Evolutionary conservation across 2,329 filamentous ascomycete species (phyloP).

Genomic region (Phyllosticta citribraziliensis): DNA sequence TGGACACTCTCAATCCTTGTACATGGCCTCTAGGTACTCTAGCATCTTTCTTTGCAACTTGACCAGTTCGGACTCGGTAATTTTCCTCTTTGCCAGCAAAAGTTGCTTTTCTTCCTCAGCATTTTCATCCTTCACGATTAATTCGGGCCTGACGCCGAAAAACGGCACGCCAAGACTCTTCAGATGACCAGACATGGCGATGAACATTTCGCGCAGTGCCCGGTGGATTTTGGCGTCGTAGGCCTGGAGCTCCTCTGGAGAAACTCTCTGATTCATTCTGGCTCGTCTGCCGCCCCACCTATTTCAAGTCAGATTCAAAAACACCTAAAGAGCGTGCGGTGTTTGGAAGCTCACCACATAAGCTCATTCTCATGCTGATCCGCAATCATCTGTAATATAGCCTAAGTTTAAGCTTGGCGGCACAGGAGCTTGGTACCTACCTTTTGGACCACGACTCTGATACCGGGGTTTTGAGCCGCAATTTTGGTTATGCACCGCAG

Average conservation of each 20-base stretch:
- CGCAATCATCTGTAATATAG: constrained; percentile 43
- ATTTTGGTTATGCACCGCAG: constrained; percentile 39
- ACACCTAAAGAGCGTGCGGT: not conserved
- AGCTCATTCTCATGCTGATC: constrained; percentile 54
- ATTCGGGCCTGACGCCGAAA: constrained; percentile 41
- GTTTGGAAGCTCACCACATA: constrained; percentile 38
- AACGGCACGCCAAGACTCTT: constrained; percentile 51
- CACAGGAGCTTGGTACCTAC: constrained; percentile 18
- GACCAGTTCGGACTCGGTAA: constrained; percentile 23
- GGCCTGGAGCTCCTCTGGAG: constrained; percentile 40
- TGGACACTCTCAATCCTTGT: constrained; percentile 20
- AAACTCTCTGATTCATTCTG: not conserved
- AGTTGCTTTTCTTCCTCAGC: constrained; percentile 5
- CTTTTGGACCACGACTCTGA: constrained; percentile 30
- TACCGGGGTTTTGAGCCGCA: constrained; percentile 33
- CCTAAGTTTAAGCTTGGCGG: constrained; percentile 11
- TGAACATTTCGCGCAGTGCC: constrained; percentile 49
- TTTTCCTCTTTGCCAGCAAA: constrained; percentile 10
- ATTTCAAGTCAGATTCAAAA: not conserved
- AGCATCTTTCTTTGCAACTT: constrained; percentile 27
- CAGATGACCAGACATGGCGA: constrained; percentile 46
- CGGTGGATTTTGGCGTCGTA: constrained; percentile 56
- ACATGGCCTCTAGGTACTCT: constrained; percentile 29
- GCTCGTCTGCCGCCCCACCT: constrained; percentile 11
- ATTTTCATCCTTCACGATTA: constrained; percentile 28